Evolutionary conservation across 768 basidiomycete species (phyloP).

Genomic region (Suillus occidentalis): DNA sequence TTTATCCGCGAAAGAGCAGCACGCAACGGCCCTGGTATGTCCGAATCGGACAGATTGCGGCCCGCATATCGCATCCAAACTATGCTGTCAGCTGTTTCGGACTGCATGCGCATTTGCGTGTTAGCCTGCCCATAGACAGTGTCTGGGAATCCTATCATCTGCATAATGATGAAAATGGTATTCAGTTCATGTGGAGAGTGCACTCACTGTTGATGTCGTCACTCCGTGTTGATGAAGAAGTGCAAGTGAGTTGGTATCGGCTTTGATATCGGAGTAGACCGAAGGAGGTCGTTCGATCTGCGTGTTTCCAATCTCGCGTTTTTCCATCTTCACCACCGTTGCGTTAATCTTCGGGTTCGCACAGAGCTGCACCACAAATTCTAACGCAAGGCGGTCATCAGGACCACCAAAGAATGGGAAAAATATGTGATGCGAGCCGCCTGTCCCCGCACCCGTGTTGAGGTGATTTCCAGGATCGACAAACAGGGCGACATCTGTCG

Average conservation of each 20-base stretch:
- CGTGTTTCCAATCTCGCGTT: constrained; percentile 37
- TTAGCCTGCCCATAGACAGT: constrained; percentile 67
- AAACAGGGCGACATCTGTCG: constrained; percentile 79
- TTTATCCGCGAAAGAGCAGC: constrained; percentile 55
- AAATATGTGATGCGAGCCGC: constrained; percentile 63
- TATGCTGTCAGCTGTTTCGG: constrained; percentile 82
- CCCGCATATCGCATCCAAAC: constrained; percentile 65
- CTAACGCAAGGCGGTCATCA: constrained; percentile 85
- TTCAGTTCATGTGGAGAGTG: not conserved
- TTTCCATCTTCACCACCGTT: constrained; percentile 68
- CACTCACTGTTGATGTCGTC: constrained; percentile 51
- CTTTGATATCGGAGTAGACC: constrained; percentile 25
- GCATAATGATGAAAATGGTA: not conserved
- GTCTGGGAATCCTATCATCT: constrained; percentile 52
- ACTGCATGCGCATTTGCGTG: constrained; percentile 68
- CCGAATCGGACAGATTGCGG: not conserved
- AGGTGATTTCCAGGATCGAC: constrained; percentile 61
- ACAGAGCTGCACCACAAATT: constrained; percentile 84
- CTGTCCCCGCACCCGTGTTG: constrained; percentile 18
- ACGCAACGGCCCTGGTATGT: constrained; percentile 15
- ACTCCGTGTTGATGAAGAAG: constrained; percentile 26
- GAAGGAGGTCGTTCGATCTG: constrained; percentile 20
- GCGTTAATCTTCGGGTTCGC: constrained; percentile 65
- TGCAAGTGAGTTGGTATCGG: constrained; percentile 28
- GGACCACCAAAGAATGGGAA: constrained; percentile 94